Percentiles rank a stretch among this genome's conserved stretches.
Conservation (phyloP, 2,329 filamentous ascomycete species). For the Colletotrichum magnum region DNA sequence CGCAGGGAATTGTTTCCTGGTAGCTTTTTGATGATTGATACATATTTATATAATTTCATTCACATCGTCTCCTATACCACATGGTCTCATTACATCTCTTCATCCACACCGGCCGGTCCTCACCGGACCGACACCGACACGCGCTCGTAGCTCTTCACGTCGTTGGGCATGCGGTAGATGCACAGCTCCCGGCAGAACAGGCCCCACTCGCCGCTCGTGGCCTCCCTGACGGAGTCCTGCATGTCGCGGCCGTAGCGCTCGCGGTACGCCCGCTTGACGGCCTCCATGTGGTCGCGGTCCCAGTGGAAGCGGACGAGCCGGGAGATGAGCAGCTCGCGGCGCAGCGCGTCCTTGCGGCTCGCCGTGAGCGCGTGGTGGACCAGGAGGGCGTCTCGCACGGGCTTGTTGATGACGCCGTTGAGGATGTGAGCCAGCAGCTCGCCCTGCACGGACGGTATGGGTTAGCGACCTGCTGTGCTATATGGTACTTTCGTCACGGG, state of each 20-base stretch:
- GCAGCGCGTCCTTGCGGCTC: constrained; percentile 77
- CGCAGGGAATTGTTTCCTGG: no score
- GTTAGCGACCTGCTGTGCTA: constrained; percentile 11
- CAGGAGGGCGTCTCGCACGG: constrained; percentile 91
- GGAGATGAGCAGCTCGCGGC: constrained; percentile 89
- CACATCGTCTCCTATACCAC: constrained; percentile 21
- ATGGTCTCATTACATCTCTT: constrained; percentile 28
- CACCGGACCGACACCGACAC: constrained; percentile 46
- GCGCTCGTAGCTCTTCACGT: constrained; percentile 68
- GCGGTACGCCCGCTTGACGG: constrained; percentile 84
- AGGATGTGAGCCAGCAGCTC: constrained; percentile 95
- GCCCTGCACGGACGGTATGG: constrained; percentile 69
- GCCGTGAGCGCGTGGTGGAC: constrained; percentile 90
- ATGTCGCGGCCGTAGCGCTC: constrained; percentile 82
- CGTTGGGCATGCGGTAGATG: constrained; percentile 72
- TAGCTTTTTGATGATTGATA: no score
- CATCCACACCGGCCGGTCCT: neutral
- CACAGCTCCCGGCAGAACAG: constrained; percentile 81
- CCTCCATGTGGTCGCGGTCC: constrained; percentile 86
- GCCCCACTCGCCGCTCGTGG: constrained; percentile 82
- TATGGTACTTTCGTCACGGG: neutral
- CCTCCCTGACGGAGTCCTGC: constrained; percentile 83
- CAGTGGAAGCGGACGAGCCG: constrained; percentile 92
- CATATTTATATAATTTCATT: constrained; percentile 4
- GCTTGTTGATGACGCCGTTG: constrained; percentile 96